Base-by-base conservation (phyloP, 352 stramenopile species). In the Phytophthora hibernalis region DNA sequence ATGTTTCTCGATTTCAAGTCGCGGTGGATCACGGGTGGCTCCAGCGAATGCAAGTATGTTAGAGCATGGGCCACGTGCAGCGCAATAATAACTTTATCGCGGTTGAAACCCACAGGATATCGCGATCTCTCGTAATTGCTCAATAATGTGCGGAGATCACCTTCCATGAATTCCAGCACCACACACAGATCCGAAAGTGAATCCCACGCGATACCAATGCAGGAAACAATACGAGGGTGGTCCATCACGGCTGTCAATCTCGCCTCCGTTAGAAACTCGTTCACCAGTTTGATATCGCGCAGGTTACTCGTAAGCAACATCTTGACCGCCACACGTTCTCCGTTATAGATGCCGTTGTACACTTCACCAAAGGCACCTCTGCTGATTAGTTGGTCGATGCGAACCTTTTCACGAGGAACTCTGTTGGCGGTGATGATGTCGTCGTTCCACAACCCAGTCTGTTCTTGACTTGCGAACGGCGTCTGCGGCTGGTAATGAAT, bases 1-100 rank as follows among this genome's bases (percentile, higher is more conserved):
- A 81, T 60, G 53, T 81, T 81, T 26, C 66, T 56, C 12, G 70
- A 77, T 37, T 78, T 78, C 13, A 82, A 49, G 54, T 82, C 74
- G 24, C 74, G 71, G 30, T 82, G 74, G n/a, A 82, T 61, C 22
- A 82, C 61, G 3, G 65, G 35, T 0, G 74, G 74, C 18, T 58
- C 35, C 38, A 82, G 45, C 31, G 74, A 82, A 57, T 82, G 74
- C 26, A 82, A 40, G 31, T 79, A 81, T 52, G 67, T 57, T n/a
- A 82, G 62, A 26, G 70, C 70, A 12, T 82, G 65, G 13, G 58
- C 49, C 26, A 81, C 54, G 10, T 79, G 65, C 13, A 51, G 44
- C 5, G 70, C 74, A 12, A 82, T 47, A 0, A 37, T 20, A 1
- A 54, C 22, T 31, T 82, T 82, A 13, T 68, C 56, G 28, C 49